These are phyloP conservation scores for Ampelomyces quisqualis DNA, from an alignment of 2,329 filamentous ascomycete genomes.

Conservation along the genomic window DNA sequence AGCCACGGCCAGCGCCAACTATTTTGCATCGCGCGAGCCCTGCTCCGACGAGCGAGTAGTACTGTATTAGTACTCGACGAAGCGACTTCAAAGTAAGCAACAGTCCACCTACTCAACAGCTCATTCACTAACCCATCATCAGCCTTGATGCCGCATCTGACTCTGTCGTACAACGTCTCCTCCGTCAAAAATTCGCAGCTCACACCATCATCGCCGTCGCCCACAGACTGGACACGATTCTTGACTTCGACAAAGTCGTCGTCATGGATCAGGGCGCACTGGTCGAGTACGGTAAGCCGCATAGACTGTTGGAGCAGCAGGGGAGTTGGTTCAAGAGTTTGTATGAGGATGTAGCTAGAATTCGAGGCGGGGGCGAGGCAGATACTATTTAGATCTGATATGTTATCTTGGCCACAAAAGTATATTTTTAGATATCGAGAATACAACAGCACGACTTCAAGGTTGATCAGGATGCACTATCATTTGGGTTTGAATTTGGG, in stretches of 20 bases:
- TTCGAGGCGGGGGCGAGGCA: constrained; percentile 1
- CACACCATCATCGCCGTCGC: constrained; percentile 63
- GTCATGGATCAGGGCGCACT: constrained; percentile 54
- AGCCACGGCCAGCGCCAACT: constrained; percentile 61
- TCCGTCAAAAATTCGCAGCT: constrained; percentile 54
- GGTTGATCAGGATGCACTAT: no score
- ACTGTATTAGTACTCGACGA: constrained; percentile 37
- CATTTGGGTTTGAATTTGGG: no score
- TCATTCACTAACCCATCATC: constrained; percentile 5
- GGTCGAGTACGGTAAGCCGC: constrained; percentile 46
- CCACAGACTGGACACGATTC: constrained; percentile 58
- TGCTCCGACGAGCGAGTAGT: constrained; percentile 46
- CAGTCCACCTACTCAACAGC: background rate
- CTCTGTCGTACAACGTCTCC: constrained; percentile 57
- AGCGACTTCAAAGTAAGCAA: constrained; percentile 37
- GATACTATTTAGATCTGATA: constrained; percentile 1
- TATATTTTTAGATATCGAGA: no score
- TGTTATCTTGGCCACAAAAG: background rate
- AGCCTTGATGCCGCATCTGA: constrained; percentile 62
- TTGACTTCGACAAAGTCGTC: constrained; percentile 55
- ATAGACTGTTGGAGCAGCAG: constrained; percentile 30
- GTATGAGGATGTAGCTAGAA: constrained; percentile 24
- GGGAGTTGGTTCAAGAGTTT: constrained; percentile 37
- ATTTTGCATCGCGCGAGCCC: constrained; percentile 62
- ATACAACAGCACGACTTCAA: no score